Percentiles rank a stretch among this genome's conserved stretches.
These are phyloP conservation scores for Paramecium sonneborni DNA, from an alignment of 73 alveolate genomes.

Conservation along the genomic window DNA sequence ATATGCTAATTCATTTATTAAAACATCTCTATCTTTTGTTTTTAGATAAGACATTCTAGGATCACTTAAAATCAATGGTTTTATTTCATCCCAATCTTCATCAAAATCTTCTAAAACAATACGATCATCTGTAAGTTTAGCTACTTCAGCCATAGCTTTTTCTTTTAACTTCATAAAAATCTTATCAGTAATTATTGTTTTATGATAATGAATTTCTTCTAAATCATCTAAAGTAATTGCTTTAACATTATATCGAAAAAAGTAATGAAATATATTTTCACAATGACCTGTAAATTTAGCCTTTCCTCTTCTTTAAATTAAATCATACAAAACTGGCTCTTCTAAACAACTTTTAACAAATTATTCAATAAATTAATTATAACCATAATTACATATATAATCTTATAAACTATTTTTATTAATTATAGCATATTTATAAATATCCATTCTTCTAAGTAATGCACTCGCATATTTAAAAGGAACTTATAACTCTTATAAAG, in stretches of 20 bases:
- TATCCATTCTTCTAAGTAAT: slow-evolving; percentile 41
- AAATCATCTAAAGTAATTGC: slow-evolving; percentile 10
- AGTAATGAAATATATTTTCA: not conserved
- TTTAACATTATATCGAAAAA: not conserved
- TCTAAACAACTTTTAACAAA: slow-evolving; percentile 10
- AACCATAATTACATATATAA: not conserved
- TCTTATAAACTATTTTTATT: not conserved
- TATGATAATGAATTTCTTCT: slow-evolving; percentile 3
- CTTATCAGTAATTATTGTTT: not conserved
- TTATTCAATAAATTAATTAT: not conserved
- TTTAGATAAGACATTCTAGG: not conserved
- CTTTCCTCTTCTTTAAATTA: not conserved
- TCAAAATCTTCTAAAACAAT: not conserved
- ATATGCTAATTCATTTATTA: not conserved
- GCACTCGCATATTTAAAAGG: not conserved
- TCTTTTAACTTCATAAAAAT: not conserved
- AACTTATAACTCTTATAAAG: not conserved
- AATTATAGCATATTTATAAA: not conserved
- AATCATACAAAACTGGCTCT: slow-evolving; percentile 26
- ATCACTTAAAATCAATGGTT: slow-evolving; percentile 22
- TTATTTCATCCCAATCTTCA: slow-evolving; percentile 33
- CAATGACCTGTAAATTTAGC: not conserved
- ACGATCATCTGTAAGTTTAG: not conserved
- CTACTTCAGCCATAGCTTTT: not conserved
- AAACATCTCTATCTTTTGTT: not conserved